Percentiles rank a stretch among this genome's conserved stretches.
Evolutionary conservation across 2,329 filamentous ascomycete genomes (phyloP).

Genomic region (Aspergillus unguis): DNA sequence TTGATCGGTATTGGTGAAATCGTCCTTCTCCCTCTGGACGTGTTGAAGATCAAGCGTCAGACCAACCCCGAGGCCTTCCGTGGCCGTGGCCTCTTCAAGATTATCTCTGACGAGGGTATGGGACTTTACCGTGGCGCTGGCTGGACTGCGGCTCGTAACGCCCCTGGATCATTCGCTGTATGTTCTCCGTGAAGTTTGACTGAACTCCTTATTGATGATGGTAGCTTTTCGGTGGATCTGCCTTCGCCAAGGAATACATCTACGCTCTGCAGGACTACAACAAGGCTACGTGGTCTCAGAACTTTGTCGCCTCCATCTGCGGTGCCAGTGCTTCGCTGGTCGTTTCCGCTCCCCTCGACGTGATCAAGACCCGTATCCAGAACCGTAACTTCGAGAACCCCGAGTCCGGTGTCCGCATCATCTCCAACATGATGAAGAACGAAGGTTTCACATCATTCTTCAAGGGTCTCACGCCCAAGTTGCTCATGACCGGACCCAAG

Average conservation of each 20-base stretch:
- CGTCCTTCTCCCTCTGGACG: constrained; percentile 87
- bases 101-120: constrained; percentile 90
- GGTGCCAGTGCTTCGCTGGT: constrained; percentile 93
- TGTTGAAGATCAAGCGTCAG: constrained; percentile 99
- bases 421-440: constrained; percentile 87
- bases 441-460: constrained; percentile 88
- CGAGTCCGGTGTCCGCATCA: constrained; percentile 86
- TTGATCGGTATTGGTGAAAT: constrained; percentile 97
- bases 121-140: constrained; percentile 94
- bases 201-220: constrained; percentile 7
- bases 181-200: constrained; percentile 37
- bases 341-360: constrained; percentile 92
- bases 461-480: constrained; percentile 95
- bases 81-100: constrained; percentile 83
- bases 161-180: constrained; percentile 93
- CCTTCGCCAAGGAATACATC: constrained; percentile 95
- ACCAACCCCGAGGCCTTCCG: constrained; percentile 98
- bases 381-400: constrained; percentile 99
- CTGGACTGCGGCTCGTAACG: constrained; percentile 96
- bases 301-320: constrained; percentile 93
- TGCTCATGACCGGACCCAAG: constrained; percentile 98
- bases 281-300: constrained; percentile 87
- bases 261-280: constrained; percentile 93
- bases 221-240: constrained; percentile 92
- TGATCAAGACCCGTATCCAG: constrained; percentile 97